Evolutionary conservation across 2,329 filamentous ascomycete species (phyloP), one percentile per base, ranked within the genome.

Genomic region (Beauveria scarabaeidicola): DNA sequence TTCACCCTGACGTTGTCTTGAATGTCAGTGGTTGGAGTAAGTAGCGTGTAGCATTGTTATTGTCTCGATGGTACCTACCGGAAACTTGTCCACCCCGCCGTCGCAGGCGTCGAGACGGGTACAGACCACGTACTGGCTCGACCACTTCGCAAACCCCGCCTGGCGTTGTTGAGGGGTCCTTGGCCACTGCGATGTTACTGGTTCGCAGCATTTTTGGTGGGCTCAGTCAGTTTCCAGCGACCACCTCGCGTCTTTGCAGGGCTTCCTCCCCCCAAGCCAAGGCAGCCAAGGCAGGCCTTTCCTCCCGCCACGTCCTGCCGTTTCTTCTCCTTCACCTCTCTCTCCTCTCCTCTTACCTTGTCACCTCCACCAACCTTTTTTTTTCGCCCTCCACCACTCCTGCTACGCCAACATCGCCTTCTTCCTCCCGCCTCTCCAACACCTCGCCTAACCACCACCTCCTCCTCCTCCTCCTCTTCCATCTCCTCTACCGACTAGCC

Each of bases 251-350:
- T 51, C 15, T 4, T 43, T 41, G 3, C 23, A 41, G 40, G 17
- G 40, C 38, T 55, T 21, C 13, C 46, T 25, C 21, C 21, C 44
- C 44, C 36, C 50, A 29, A n/a, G n/a, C 7, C 21, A 15, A 15
- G 11, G 32, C 25, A 27, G 32, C 32, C 32, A 36, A 36, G 13
- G 32, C 13, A 36, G 13, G 32, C 43, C 27, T 19, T 17, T 17
- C n/a, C 44, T 38, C 25, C 53, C 29, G 3, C 25, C 27, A 40
- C 55, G 47, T 46, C 52, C 61, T 58, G 46, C 48, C 57, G 25
- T 44, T 55, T 53, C 19, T 85, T 84, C 78, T 51, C 38, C 43
- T 52, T 40, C 19, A 40, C 47, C 38, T 19, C 46, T 54, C 10
- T n/a, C 50, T 17, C 44, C 46, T 44, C 36, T 52, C 40, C 25